Base-by-base conservation (phyloP, 129 eudicot genomes). In the Pittosporum tobira region DNA sequence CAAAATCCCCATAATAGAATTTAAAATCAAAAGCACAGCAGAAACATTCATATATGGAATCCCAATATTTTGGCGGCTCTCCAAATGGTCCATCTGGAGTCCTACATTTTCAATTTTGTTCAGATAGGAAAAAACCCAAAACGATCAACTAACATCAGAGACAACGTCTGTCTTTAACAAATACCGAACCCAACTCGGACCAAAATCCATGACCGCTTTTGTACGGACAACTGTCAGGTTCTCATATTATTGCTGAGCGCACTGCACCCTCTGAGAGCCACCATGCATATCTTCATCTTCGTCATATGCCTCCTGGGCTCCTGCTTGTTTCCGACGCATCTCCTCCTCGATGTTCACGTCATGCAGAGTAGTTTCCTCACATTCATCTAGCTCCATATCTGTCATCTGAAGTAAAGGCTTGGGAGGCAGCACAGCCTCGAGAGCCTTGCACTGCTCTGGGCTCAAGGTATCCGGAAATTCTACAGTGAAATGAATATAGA, bases 261-360 rank as follows among this genome's bases (percentile, higher is more conserved):
- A 84, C 45, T 84, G 94, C 24, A 84, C 88, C 73, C 87, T 77
- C 45, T 84, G 94, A 2, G 67, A 87, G 9, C 73, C 73, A 65
- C 87, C 81, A 16, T 31, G 77, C 84, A 69, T 75, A 0, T 80
- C 87, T 0, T 84, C 94, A 2, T 84, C 94, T 58, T 84, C 94
- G 30, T 84, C 79, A 19, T 84, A 73, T 0, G 84, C 87, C 63
- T 76, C 87, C 25, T 74, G 77, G 24, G 71, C 46, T 3, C 74
- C 80, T 59, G 64, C 71, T 37, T 72, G 74, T 51, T 83, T 84
- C 73, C 88, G 71, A 29, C 88, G 50, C 84, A 84, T 77, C 68
- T 84, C 94, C 44, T 84, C 94, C 64, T 84, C 94, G 0, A 84
- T 84, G 80, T 84, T 84, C 12, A 84, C 94, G 60, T 84, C 88